Conservation (phyloP, 176 grass and related monocot genomes). For the Carex pumila region DNA sequence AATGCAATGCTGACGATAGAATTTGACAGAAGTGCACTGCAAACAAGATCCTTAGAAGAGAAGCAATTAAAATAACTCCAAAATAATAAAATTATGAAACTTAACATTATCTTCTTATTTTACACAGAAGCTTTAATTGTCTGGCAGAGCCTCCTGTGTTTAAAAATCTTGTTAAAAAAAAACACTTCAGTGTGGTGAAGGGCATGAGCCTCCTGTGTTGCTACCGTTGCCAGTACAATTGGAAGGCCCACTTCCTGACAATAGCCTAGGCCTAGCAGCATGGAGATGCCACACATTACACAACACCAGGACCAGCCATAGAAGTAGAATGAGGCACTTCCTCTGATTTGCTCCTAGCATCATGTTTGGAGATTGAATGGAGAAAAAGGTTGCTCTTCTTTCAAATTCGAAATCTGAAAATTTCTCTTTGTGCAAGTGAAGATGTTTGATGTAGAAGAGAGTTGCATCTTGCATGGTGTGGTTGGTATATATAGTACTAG, state of each 20-base stretch:
- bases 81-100: not conserved
- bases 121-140: not conserved
- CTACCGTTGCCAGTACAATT: not conserved
- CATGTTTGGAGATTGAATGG: not conserved
- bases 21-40: not conserved
- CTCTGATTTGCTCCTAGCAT: not conserved
- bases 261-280: not conserved
- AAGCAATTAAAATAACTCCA: not conserved
- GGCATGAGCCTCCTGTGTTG: not conserved
- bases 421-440: not conserved
- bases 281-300: constrained; percentile 1
- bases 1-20: not conserved
- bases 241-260: not conserved
- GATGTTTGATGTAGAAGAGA: not conserved
- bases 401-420: not conserved
- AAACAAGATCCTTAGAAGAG: not conserved
- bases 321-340: not conserved
- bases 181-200: not conserved
- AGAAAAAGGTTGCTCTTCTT: not conserved
- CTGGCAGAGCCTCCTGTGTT: not conserved
- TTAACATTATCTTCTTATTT: not conserved
- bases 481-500: not conserved
- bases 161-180: not conserved
- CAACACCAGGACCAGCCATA: constrained; percentile 4
- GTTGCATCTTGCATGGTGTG: not conserved